phyloP scores from a whole-genome alignment of 352 stramenopile genomes.

The Pythium aristosporum region DNA sequence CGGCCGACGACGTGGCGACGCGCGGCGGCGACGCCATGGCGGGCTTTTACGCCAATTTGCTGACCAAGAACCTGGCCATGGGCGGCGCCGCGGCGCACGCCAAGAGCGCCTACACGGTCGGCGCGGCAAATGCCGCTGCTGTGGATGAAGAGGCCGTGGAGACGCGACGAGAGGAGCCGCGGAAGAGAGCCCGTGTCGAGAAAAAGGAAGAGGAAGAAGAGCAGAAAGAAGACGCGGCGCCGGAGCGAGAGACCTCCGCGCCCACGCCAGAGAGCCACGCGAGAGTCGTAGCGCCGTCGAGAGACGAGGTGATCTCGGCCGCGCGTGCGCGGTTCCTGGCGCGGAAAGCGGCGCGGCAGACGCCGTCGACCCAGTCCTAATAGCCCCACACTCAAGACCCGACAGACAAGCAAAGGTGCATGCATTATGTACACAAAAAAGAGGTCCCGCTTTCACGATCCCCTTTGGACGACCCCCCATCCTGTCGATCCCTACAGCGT shows the following conservation, averaged over 20 bases:
- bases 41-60: slow-evolving; percentile 89
- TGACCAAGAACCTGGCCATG: slow-evolving; percentile 93
- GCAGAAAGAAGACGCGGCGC: slow-evolving; percentile 52
- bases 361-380: not conserved
- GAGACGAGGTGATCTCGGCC: slow-evolving; percentile 75
- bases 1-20: slow-evolving; percentile 74
- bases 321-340: slow-evolving; percentile 84
- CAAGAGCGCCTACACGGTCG: slow-evolving; percentile 82
- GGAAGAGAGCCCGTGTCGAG: slow-evolving; percentile 1
- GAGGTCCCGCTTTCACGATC: no score
- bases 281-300: slow-evolving; percentile 25
- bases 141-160: not conserved
- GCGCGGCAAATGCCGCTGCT: slow-evolving; percentile 10
- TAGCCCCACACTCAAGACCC: not conserved
- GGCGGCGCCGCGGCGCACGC: slow-evolving; percentile 62
- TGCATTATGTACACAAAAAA: not conserved
- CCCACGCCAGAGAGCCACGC: slow-evolving; percentile 20
- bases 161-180: not conserved
- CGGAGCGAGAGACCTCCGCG: not conserved
- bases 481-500: not conserved
- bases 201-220: not conserved
- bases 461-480: not conserved
- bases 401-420: not conserved
- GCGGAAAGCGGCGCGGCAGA: slow-evolving; percentile 65
- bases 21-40: slow-evolving; percentile 73